These are phyloP conservation scores for Rubia tinctorum DNA, from an alignment of 305 asterid genomes.

Conservation along the genomic window DNA sequence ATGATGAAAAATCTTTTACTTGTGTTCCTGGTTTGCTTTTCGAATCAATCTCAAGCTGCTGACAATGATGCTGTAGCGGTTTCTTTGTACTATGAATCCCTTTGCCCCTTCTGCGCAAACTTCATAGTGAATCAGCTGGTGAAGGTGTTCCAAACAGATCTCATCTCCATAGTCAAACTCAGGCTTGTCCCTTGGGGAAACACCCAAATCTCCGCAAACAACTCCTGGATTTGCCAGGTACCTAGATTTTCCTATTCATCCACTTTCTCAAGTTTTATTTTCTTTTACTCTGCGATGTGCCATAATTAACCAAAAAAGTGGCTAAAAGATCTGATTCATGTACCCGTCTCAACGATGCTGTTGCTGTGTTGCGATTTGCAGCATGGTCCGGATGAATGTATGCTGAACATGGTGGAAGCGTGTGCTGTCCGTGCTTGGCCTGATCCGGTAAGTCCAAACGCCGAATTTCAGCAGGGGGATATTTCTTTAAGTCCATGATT, in stretches of 20 bases:
- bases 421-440: constrained; percentile 77
- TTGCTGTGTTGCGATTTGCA: constrained; percentile 22
- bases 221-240: constrained; percentile 83
- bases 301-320: too few relatives aligned
- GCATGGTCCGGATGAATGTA: constrained; percentile 88
- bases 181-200: constrained; percentile 94
- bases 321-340: too few relatives aligned
- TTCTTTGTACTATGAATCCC: constrained; percentile 69
- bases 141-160: constrained; percentile 68
- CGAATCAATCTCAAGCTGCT: constrained; percentile 21
- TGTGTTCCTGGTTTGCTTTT: constrained; percentile 15
- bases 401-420: constrained; percentile 63
- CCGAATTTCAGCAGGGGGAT: neutral
- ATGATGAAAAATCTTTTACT: constrained; percentile 9
- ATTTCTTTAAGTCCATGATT: neutral
- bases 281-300: too few relatives aligned
- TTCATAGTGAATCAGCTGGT: constrained; percentile 70
- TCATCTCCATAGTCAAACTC: constrained; percentile 59
- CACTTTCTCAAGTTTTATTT: neutral
- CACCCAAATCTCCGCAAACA: constrained; percentile 53
- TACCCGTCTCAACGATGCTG: too few relatives aligned
- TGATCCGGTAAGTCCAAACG: constrained; percentile 34
- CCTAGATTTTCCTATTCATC: neutral
- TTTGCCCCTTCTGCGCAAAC: constrained; percentile 83
- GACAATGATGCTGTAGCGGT: constrained; percentile 33